phyloP scores from a whole-genome alignment of 768 basidiomycete genomes.

The Boletus tomentosulus region DNA sequence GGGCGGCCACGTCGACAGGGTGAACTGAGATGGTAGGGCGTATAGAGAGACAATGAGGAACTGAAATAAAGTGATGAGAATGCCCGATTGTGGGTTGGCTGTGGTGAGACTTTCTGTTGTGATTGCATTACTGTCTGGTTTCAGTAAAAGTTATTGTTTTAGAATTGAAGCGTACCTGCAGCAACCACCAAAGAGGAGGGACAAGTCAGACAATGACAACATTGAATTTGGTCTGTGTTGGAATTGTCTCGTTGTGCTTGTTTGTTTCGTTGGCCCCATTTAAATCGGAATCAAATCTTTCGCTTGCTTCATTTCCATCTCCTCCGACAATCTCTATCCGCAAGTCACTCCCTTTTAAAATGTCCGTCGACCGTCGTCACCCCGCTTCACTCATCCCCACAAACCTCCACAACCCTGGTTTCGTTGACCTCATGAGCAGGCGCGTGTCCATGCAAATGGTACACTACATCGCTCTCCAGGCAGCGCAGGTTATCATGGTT shows the following conservation, averaged over 20 bases:
- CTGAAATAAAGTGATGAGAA: conserved; percentile 85
- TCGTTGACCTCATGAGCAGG: conserved; percentile 73
- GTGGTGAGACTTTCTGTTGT: conserved; percentile 72
- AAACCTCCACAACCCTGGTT: conserved; percentile 71
- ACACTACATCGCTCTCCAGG: conserved; percentile 74
- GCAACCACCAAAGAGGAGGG: conserved; percentile 83
- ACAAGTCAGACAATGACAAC: conserved; percentile 17
- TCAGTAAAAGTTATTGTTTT: not conserved
- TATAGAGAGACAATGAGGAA: conserved; percentile 74
- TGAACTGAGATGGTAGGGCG: conserved; percentile 62
- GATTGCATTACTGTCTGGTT: conserved; percentile 62
- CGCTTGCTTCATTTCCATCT: conserved; percentile 19
- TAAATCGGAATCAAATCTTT: not conserved
- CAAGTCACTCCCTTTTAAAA: conserved; percentile 30
- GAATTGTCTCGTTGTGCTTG: conserved; percentile 21
- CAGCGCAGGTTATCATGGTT: conserved; percentile 69
- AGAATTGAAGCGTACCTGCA: conserved; percentile 46
- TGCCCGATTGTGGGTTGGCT: conserved; percentile 64
- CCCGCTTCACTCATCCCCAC: conserved; percentile 82
- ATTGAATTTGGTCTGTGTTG: conserved; percentile 1
- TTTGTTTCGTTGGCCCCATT: not conserved
- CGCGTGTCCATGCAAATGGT: conserved; percentile 85
- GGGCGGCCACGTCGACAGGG: conserved; percentile 42
- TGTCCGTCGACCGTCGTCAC: conserved; percentile 45
- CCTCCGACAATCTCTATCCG: conserved; percentile 31